Conservation (phyloP, 179 eudicot species). For the Spergularia azorica region DNA sequence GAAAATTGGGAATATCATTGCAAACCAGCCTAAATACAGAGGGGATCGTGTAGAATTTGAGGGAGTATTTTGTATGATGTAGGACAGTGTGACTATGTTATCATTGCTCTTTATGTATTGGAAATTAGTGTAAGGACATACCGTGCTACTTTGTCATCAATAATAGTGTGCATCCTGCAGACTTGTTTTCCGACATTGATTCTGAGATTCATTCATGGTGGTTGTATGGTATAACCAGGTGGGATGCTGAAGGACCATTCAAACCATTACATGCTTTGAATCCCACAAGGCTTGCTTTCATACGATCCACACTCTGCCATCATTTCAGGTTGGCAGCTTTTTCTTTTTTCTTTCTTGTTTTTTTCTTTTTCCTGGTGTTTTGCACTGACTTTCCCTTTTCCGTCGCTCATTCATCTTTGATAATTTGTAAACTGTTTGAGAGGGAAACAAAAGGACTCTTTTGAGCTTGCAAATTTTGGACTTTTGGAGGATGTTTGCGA, state of each 20-base stretch:
- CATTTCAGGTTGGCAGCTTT: slow-evolving; percentile 67
- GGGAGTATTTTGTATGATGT: slow-evolving; percentile 2
- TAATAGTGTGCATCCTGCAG: background rate
- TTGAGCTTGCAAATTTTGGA: background rate
- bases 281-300: slow-evolving; percentile 86
- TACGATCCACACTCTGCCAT: slow-evolving; percentile 84
- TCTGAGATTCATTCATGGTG: slow-evolving; percentile 3
- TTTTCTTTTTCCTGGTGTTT: background rate
- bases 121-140: background rate
- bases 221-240: slow-evolving; percentile 48
- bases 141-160: background rate
- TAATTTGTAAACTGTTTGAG: background rate
- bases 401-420: background rate
- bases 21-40: too few relatives aligned
- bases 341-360: background rate
- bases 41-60: too few relatives aligned
- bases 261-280: slow-evolving; percentile 89
- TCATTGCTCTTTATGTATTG: background rate
- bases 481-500: slow-evolving; percentile 1
- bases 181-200: background rate
- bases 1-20: too few relatives aligned
- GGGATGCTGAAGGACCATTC: slow-evolving; percentile 97
- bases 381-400: background rate
- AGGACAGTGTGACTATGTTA: background rate
- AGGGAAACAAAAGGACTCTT: background rate